Base-by-base conservation (phyloP, 2,329 filamentous ascomycete genomes). In the Trichoderma atroviride region DNA sequence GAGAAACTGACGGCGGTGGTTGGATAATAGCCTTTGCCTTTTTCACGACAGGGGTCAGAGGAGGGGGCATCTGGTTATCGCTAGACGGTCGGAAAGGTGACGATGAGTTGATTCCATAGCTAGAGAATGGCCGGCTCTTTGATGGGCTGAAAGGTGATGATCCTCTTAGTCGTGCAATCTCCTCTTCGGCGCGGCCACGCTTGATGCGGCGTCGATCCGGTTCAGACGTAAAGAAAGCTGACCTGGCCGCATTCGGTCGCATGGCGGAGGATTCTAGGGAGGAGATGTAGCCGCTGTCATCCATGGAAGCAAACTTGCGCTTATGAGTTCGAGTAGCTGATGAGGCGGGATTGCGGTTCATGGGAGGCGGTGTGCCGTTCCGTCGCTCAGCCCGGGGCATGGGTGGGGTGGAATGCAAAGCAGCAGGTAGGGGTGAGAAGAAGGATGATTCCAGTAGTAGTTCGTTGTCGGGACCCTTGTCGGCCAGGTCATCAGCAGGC, bases 271-370 rank as follows among this genome's bases (percentile, higher is more conserved):
- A 98, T 74, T 97, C 94, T 22, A 98, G 86, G 0, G 94, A 97
- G 1, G 96, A 98, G 78, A 97, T 97, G 80, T 98, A 99, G 52
- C 96, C 96, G 78, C 95, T 98, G 80, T 99, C 96, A 76, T 88
- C 93, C 83, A 96, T 91, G 14, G 91, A 91, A 35, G 88, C 87
- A 75, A 92, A 88, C 79, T 93, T 95, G 73, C 92, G 90, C 81
- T 92, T 93, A 73, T 91, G 89, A 50, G 89, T 87, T 63, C 88
- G 89, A 62, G 84, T 82, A 55, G 86, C 86, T n/a, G 92, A 92
- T 24, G 90, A 90, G 50, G 85, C 82, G 47, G 85, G 83, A 58
- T 88, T 85, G 69, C 87, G 86, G 50, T 86, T 86, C 61, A 87
- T 85, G 29, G 91, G 90, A 37, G 94, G 93, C 22, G 95, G 93